phyloP scores from a whole-genome alignment of 176 grass and related monocot species.

The Oryza meridionalis region DNA sequence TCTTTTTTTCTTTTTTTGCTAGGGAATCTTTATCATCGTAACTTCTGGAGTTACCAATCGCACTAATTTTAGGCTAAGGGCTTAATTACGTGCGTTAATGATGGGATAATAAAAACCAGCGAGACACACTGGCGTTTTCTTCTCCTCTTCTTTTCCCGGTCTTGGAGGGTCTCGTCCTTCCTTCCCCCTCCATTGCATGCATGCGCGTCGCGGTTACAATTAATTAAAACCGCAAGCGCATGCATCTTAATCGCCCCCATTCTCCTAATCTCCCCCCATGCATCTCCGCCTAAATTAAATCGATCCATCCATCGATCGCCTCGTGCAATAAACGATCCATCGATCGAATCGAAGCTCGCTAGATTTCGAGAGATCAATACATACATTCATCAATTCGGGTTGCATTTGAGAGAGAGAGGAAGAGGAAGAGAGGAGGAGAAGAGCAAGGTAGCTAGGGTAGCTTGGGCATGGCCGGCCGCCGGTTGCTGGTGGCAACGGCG shows the following conservation, averaged over 20 bases:
- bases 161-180: neutral
- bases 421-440: neutral
- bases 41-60: neutral
- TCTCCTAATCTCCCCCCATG: neutral
- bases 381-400: too few relatives aligned
- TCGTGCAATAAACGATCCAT: neutral
- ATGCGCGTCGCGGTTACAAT: too few relatives aligned
- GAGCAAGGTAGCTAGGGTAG: neutral
- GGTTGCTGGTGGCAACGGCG: neutral
- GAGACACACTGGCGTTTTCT: neutral
- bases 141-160: constrained; percentile 16
- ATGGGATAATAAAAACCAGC: neutral
- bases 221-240: too few relatives aligned
- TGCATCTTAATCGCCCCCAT: too few relatives aligned
- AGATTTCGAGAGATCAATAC: too few relatives aligned
- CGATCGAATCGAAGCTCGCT: neutral
- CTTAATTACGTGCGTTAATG: neutral
- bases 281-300: neutral
- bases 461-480: neutral
- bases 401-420: neutral
- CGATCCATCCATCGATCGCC: too few relatives aligned
- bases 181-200: too few relatives aligned
- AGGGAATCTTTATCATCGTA: neutral
- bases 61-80: too few relatives aligned
- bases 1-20: too few relatives aligned